A percentile compares a stretch with the other conserved stretches of the same genome.
phyloP scores from a whole-genome alignment of 768 basidiomycete species.

The Trametes gibbosa region DNA sequence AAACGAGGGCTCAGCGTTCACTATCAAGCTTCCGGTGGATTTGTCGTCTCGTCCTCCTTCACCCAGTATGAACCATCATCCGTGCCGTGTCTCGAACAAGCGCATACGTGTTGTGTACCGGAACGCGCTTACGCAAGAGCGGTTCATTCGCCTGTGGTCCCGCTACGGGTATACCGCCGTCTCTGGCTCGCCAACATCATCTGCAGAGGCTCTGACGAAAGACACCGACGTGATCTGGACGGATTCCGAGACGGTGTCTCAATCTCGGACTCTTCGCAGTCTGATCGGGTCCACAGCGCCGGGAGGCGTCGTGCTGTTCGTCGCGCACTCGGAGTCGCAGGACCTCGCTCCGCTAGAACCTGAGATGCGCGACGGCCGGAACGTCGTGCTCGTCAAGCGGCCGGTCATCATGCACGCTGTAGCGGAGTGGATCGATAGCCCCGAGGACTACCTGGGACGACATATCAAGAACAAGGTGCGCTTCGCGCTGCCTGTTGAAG shows the following conservation, averaged over 20 bases:
- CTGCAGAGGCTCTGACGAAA: constrained; percentile 14
- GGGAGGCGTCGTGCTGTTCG: constrained; percentile 14
- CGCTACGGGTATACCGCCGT: constrained; percentile 17
- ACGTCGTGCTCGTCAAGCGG: constrained; percentile 29
- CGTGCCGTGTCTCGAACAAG: constrained; percentile 4
- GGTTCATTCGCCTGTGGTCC: constrained; percentile 22
- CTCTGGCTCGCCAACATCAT: background rate
- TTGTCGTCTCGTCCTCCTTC: constrained; percentile 12
- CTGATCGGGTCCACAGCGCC: constrained; percentile 9
- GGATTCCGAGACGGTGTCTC: constrained; percentile 22
- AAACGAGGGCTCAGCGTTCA: constrained; percentile 27
- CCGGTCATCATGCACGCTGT: constrained; percentile 27
- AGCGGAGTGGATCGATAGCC: constrained; percentile 20
- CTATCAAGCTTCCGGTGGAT: constrained; percentile 24
- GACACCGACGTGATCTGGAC: constrained; percentile 27
- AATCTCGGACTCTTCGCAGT: constrained; percentile 15
- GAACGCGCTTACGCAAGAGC: constrained; percentile 21
- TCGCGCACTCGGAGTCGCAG: constrained; percentile 22
- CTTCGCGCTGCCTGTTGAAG: constrained; percentile 18
- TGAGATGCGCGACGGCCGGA: constrained; percentile 16
- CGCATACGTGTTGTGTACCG: constrained; percentile 25
- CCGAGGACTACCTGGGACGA: constrained; percentile 19
- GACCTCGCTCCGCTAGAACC: constrained; percentile 25
- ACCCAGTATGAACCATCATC: background rate
- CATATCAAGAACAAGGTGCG: constrained; percentile 23